Evolutionary conservation across 257 asterid species (phyloP).

Genomic region (Przewalskia tangutica): DNA sequence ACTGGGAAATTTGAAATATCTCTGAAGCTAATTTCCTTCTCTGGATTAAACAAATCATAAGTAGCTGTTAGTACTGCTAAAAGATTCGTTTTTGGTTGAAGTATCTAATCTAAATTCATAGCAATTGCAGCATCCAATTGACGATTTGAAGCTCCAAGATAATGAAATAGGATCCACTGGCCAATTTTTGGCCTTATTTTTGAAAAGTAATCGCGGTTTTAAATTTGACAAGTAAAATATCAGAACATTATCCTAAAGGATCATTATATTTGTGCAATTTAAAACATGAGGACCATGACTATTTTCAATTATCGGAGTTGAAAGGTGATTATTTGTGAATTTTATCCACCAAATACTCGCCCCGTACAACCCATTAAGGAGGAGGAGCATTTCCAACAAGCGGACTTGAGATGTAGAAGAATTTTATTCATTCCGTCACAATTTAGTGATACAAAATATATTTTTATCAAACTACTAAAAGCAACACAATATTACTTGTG

Average conservation of each 20-base stretch:
- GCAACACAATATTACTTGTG: no score
- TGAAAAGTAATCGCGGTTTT: neutral
- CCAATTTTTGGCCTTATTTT: neutral
- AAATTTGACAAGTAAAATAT: neutral
- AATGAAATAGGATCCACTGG: neutral
- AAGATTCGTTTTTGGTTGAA: neutral
- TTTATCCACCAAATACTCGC: neutral
- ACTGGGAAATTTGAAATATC: constrained; percentile 32
- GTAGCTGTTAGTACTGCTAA: neutral
- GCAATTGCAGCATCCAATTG: no score
- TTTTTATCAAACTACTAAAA: no score
- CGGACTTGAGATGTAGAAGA: accelerated
- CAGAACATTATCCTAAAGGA: neutral
- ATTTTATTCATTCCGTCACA: neutral
- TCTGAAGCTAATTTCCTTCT: constrained; percentile 65
- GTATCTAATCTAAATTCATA: neutral
- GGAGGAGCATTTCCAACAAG: neutral
- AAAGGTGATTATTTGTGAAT: neutral
- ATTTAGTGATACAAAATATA: no score
- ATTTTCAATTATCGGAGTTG: neutral
- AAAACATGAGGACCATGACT: neutral
- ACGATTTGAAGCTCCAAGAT: no score
- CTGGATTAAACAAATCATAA: constrained; percentile 16
- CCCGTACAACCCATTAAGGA: no score
- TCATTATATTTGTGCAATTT: neutral